phyloP scores from a whole-genome alignment of 306 rosid genomes.

The Canavalia gladiata region DNA sequence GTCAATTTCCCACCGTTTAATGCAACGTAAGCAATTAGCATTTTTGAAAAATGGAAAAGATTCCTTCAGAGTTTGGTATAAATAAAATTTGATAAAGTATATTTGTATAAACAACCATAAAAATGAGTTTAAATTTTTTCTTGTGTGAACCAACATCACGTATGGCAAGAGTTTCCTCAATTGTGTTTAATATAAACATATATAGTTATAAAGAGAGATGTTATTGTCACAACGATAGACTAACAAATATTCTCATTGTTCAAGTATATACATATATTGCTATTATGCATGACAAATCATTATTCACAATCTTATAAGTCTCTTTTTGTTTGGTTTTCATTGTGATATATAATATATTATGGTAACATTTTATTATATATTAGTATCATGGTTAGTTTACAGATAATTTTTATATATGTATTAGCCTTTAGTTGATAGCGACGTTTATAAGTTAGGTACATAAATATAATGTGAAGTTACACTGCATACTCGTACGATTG shows the following conservation, averaged over 20 bases:
- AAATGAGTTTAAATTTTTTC: background rate
- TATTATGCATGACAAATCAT: background rate
- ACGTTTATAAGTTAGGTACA: conserved; percentile 4
- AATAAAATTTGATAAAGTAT: background rate
- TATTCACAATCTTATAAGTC: background rate
- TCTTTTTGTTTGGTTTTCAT: background rate
- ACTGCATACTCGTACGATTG: conserved; percentile 32
- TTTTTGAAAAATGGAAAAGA: background rate
- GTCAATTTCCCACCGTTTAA: background rate
- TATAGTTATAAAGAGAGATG: background rate
- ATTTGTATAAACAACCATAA: background rate
- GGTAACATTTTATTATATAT: background rate
- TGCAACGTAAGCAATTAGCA: too few relatives aligned
- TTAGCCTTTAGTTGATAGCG: background rate
- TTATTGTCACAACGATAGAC: background rate
- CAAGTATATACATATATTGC: background rate
- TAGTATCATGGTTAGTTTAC: background rate
- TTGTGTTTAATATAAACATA: background rate
- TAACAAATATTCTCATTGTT: background rate
- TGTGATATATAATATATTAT: background rate
- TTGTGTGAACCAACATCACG: background rate
- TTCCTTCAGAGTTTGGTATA: background rate
- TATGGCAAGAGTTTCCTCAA: background rate
- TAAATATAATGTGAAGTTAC: conserved; percentile 14
- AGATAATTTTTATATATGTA: background rate